Percentiles rank a stretch among this genome's conserved stretches.
Conservation (phyloP, 2,329 filamentous ascomycete genomes). For the Lecanicillium sp. region DNA sequence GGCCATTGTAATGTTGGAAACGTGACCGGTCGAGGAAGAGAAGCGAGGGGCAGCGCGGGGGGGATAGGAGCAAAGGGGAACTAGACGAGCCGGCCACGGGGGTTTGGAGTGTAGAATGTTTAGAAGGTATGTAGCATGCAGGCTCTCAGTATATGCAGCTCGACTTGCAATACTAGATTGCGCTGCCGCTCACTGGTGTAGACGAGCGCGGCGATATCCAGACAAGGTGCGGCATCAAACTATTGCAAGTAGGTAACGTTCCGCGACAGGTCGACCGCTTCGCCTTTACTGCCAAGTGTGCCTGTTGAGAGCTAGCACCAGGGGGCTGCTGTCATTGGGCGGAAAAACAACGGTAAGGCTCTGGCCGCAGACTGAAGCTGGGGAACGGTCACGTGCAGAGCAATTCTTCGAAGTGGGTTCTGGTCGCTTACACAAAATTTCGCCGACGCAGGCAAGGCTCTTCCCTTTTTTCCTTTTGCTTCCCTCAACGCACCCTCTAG, state of each 20-base stretch:
- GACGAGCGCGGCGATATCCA: constrained; percentile 5
- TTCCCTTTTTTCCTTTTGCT: constrained; percentile 28
- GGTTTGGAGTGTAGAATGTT: neutral
- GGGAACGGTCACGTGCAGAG: constrained; percentile 8
- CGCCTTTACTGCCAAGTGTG: too few relatives aligned
- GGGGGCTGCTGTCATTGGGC: constrained; percentile 3
- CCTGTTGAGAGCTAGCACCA: too few relatives aligned
- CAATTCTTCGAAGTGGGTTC: neutral
- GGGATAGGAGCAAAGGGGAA: constrained; percentile 14
- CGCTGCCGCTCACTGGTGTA: constrained; percentile 1
- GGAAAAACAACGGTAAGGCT: constrained; percentile 11
- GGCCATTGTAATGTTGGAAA: constrained; percentile 59
- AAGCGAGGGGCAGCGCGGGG: constrained; percentile 19
- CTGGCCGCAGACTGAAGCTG: too few relatives aligned
- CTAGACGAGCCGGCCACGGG: constrained; percentile 18
- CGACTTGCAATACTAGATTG: too few relatives aligned
- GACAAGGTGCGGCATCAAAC: too few relatives aligned
- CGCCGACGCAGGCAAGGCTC: neutral
- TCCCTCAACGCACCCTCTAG: constrained; percentile 65
- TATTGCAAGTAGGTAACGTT: too few relatives aligned
- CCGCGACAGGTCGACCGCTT: too few relatives aligned
- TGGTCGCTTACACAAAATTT: constrained; percentile 5
- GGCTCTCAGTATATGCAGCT: too few relatives aligned
- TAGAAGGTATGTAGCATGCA: too few relatives aligned
- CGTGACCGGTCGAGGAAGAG: constrained; percentile 5